These are phyloP conservation scores for Lactifluus volemus DNA, from an alignment of 768 basidiomycete species.

Conservation along the genomic window DNA sequence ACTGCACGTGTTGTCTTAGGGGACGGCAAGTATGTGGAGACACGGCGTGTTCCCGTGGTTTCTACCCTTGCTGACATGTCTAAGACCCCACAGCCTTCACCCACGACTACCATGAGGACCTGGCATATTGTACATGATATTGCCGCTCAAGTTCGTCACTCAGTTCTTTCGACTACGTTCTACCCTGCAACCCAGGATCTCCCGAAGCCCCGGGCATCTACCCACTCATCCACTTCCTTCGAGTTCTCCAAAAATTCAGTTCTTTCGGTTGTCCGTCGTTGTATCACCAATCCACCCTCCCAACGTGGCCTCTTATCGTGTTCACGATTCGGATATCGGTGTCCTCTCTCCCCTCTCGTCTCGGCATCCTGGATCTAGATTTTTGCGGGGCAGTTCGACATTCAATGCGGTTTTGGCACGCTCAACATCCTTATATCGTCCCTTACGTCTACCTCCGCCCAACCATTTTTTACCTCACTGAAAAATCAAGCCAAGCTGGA, in stretches of 20 bases:
- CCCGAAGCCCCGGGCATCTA: not conserved
- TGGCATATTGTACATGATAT: slow-evolving; percentile 20
- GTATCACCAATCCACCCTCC: not conserved
- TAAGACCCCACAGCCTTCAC: slow-evolving; percentile 12
- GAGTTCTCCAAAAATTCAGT: slow-evolving; percentile 14
- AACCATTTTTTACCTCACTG: slow-evolving; percentile 2
- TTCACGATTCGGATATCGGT: slow-evolving; percentile 8
- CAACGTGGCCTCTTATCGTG: not conserved
- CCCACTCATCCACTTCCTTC: not conserved
- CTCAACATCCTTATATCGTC: slow-evolving; percentile 17
- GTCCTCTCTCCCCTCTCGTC: slow-evolving; percentile 6
- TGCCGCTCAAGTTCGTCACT: slow-evolving; percentile 9
- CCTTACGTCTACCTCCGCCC: slow-evolving; percentile 5
- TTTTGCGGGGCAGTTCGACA: slow-evolving; percentile 9
- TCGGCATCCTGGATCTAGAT: slow-evolving; percentile 15
- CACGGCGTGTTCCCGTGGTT: slow-evolving; percentile 14
- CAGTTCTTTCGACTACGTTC: slow-evolving; percentile 5
- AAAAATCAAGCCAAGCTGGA: slow-evolving; percentile 3
- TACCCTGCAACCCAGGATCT: slow-evolving; percentile 6
- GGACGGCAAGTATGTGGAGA: slow-evolving; percentile 21
- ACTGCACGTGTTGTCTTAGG: slow-evolving; percentile 15
- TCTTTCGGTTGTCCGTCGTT: slow-evolving; percentile 16
- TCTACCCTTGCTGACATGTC: slow-evolving; percentile 15
- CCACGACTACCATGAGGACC: slow-evolving; percentile 3
- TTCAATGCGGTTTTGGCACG: slow-evolving; percentile 10